Conservation (phyloP, 2,329 filamentous ascomycete species). For the Plenodomus biglobosus region DNA sequence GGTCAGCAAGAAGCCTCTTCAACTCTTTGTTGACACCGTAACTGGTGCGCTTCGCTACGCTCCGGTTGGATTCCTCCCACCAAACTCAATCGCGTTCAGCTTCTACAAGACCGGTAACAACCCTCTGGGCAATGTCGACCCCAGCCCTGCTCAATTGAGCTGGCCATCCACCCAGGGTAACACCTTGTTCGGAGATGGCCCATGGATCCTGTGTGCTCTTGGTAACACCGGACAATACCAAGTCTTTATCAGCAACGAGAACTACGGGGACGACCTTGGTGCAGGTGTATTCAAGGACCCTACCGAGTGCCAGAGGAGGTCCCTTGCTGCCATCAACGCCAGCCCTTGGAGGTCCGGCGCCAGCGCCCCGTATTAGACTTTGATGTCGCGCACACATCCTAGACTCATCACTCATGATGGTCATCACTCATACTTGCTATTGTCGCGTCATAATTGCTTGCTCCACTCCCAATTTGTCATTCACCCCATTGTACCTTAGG, state of each 20-base stretch:
- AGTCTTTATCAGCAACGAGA: constrained; percentile 30
- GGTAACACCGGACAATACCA: constrained; percentile 29
- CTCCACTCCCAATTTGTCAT: constrained; percentile 6
- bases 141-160: constrained; percentile 29
- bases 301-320: constrained; percentile 1
- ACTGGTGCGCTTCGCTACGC: constrained; percentile 29
- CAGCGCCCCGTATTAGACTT: not conserved
- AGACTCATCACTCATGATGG: not conserved
- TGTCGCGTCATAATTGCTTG: constrained; percentile 13
- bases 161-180: constrained; percentile 29
- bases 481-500: constrained; percentile 14
- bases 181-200: constrained; percentile 7
- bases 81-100: constrained; percentile 24
- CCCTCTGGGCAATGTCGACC: constrained; percentile 21
- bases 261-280: constrained; percentile 17
- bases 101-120: constrained; percentile 35
- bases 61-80: constrained; percentile 27
- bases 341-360: constrained; percentile 13
- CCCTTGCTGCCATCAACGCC: constrained; percentile 24
- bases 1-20: constrained; percentile 33
- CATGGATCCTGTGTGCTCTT: constrained; percentile 24
- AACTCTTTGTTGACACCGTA: constrained; percentile 27
- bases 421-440: constrained; percentile 1
- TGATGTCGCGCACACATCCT: too few relatives aligned
- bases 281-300: constrained; percentile 18